Evolutionary conservation across 345 rosid species (phyloP).

Genomic region (Salix arbutifolia): DNA sequence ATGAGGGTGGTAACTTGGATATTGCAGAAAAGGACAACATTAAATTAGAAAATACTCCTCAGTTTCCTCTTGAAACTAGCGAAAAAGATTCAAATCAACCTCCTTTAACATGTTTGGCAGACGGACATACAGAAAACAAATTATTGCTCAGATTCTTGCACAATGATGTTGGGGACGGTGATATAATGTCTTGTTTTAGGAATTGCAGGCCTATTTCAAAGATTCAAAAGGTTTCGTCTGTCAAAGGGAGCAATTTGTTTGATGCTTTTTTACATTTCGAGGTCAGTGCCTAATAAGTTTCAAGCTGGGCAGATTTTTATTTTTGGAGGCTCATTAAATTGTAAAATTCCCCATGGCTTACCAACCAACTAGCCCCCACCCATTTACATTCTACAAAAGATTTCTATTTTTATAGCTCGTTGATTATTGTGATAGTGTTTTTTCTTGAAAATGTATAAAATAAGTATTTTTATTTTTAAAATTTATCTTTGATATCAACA

Average conservation of each 20-base stretch:
- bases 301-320: not conserved
- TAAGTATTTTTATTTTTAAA: no score
- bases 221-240: constrained; percentile 19
- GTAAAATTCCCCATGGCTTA: no score
- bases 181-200: constrained; percentile 10
- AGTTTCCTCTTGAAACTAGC: constrained; percentile 9
- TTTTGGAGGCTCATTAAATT: no score
- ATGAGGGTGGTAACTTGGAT: not conserved
- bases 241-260: constrained; percentile 23
- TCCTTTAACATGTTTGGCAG: constrained; percentile 6
- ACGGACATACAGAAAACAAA: constrained; percentile 17
- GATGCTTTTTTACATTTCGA: constrained; percentile 29
- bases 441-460: no score
- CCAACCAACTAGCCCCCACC: no score
- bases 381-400: no score
- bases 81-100: constrained; percentile 11
- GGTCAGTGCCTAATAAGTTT: constrained; percentile 20
- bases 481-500: no score
- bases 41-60: constrained; percentile 1
- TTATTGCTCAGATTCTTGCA: constrained; percentile 30
- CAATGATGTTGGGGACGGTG: not conserved
- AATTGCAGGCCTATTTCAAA: constrained; percentile 25
- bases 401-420: no score
- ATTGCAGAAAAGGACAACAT: not conserved
- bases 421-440: no score